Conservation (phyloP, 768 basidiomycete species). For the Mycena galopus region DNA sequence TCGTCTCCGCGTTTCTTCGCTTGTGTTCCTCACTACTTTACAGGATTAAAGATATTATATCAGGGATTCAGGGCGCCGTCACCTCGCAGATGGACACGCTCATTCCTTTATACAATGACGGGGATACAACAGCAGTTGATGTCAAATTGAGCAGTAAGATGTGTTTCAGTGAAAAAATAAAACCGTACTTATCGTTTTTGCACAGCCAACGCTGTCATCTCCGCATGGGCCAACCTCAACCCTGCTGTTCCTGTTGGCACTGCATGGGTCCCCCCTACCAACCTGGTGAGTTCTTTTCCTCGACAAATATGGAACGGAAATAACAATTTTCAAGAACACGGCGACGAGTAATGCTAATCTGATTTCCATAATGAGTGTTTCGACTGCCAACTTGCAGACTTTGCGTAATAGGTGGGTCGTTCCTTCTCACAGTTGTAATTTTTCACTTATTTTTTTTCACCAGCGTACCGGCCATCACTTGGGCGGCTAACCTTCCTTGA, state of each 20-base stretch:
- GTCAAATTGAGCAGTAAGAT: slow-evolving; percentile 18
- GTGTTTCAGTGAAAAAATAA: background rate
- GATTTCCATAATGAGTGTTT: background rate
- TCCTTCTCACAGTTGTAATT: background rate
- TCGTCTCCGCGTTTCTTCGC: background rate
- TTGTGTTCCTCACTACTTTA: background rate
- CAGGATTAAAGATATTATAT: slow-evolving; percentile 9
- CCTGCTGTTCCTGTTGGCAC: slow-evolving; percentile 1
- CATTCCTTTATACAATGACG: slow-evolving; percentile 9
- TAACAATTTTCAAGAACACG: background rate
- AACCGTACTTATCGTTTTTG: slow-evolving; percentile 3
- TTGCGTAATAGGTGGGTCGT: background rate
- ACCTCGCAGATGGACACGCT: slow-evolving; percentile 14
- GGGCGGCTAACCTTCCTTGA: background rate
- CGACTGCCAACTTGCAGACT: background rate
- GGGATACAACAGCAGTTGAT: background rate
- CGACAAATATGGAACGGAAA: background rate
- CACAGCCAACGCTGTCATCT: slow-evolving; percentile 13
- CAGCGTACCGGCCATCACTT: background rate
- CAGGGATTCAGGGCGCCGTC: background rate
- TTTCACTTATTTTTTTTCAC: background rate
- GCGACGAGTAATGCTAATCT: background rate
- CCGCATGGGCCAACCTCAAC: slow-evolving; percentile 4
- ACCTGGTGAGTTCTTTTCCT: slow-evolving; percentile 2
- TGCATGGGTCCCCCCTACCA: background rate